Base-by-base conservation (phyloP, 306 rosid species). In the Begonia masoniana region DNA sequence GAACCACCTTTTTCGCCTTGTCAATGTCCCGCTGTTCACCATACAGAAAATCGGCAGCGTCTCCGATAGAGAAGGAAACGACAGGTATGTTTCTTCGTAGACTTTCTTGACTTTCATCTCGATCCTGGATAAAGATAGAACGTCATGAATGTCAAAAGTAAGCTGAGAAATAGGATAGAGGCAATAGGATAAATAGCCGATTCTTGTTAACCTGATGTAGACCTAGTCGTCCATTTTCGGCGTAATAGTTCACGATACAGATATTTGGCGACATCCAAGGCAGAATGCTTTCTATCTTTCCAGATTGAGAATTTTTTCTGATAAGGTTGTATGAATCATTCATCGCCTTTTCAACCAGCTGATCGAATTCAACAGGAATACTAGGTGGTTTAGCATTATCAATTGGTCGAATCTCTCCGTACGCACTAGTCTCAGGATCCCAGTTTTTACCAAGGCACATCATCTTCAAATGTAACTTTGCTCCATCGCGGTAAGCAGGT, bases 391-490 rank as follows among this genome's bases (percentile, higher is more conserved):
- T 61, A 6, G 71, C 68, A 17, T 65, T 73, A 62, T 91, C 97
- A 17, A 36, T 15, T 6, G 68, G 78, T 9, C 94, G 70, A 41
- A 1, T n/a, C 2, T 73, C 71, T 15, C 66, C 75, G 43, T 81
- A 85, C 15, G 14, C 14, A 52, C 75, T 41, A 0, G 77, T 71
- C 53, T 65, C 71, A n/a, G 94, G 96, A 59, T 83, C 96, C 94
- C 94, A 81, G 59, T 77, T 79, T 72, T 68, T 81, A 64, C 94
- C 97, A 0, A 91, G 82, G 56, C 97, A 91, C 96, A 83, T 85
- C 96, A 85, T 91, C 58, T 54, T 83, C 71, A 85, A 65, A 54
- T 71, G 74, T 71, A 85, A 59, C 10, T 65, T 69, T 15, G 68
- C 59, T 45, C 78, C 85, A 23, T 77, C 92, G 6, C 61, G 68